Evolutionary conservation across 2,329 filamentous ascomycete genomes (phyloP).

Genomic region (Fusarium virguliforme): DNA sequence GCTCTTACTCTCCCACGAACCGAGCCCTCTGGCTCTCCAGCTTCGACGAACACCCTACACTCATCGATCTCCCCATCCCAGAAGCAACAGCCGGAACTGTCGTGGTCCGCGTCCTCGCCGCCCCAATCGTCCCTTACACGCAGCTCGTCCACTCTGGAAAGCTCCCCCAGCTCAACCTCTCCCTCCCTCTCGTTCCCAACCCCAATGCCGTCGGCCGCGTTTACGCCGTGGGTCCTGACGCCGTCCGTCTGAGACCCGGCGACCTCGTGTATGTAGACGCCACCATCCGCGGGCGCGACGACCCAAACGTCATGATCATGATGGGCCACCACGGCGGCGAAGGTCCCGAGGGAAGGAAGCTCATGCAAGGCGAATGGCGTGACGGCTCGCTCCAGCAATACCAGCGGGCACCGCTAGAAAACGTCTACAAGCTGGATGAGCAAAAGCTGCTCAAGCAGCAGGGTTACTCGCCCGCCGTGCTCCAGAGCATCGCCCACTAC

Average conservation of each 20-base stretch:
- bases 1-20: background rate
- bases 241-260: background rate
- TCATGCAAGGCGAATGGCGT: constrained; percentile 14
- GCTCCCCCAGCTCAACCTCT: constrained; percentile 14
- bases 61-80: constrained; percentile 13
- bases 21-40: constrained; percentile 18
- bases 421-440: background rate
- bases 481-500: constrained; percentile 17
- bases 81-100: constrained; percentile 16
- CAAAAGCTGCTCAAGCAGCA: background rate
- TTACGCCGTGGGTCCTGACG: constrained; percentile 2
- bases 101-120: constrained; percentile 17
- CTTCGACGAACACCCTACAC: background rate
- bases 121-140: constrained; percentile 12
- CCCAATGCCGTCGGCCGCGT: constrained; percentile 25
- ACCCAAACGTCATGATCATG: constrained; percentile 25
- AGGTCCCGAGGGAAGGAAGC: background rate
- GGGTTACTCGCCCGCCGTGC: background rate
- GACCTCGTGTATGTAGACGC: constrained; percentile 22
- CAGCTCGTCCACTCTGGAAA: constrained; percentile 17
- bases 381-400: constrained; percentile 7
- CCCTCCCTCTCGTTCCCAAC: constrained; percentile 19
- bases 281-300: constrained; percentile 18
- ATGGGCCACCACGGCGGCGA: constrained; percentile 19
- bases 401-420: constrained; percentile 6